Conservation (phyloP, 2,329 filamentous ascomycete genomes). For the Mycosphaerella arachidis region DNA sequence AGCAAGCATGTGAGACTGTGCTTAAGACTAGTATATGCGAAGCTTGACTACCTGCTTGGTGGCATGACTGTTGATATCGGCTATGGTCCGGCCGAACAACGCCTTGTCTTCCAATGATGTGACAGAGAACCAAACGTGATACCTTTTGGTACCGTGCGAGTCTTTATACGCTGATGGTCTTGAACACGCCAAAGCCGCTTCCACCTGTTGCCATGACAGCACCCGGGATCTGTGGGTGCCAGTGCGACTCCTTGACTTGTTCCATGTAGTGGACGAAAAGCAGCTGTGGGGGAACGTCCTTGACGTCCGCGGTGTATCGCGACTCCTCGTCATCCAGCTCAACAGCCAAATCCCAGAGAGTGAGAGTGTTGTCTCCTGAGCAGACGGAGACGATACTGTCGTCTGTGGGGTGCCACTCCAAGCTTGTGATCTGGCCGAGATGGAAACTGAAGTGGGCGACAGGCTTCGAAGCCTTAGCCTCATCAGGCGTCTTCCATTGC, state of each 20-base stretch:
- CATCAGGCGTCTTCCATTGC: constrained; percentile 69
- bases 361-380: constrained; percentile 88
- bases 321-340: constrained; percentile 97
- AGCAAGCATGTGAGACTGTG: background rate
- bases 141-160: background rate
- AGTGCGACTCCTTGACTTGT: constrained; percentile 91
- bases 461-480: constrained; percentile 58
- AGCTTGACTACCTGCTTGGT: background rate
- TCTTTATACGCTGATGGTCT: constrained; percentile 38
- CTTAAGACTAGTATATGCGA: background rate
- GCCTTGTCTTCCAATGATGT: background rate
- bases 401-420: constrained; percentile 97
- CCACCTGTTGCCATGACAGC: constrained; percentile 85
- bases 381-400: constrained; percentile 93
- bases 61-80: background rate
- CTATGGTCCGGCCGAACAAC: background rate
- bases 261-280: constrained; percentile 97
- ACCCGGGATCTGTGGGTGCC: constrained; percentile 94
- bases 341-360: constrained; percentile 93
- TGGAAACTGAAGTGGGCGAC: constrained; percentile 95
- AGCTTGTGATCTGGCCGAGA: constrained; percentile 89
- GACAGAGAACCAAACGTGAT: background rate
- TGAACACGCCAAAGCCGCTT: constrained; percentile 63
- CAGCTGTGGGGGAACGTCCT: constrained; percentile 88
- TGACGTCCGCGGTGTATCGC: constrained; percentile 77